Evolutionary conservation across 768 basidiomycete genomes (phyloP), one percentile per base, ranked within the genome.

Genomic region (Tricholoma bakamatsutake): DNA sequence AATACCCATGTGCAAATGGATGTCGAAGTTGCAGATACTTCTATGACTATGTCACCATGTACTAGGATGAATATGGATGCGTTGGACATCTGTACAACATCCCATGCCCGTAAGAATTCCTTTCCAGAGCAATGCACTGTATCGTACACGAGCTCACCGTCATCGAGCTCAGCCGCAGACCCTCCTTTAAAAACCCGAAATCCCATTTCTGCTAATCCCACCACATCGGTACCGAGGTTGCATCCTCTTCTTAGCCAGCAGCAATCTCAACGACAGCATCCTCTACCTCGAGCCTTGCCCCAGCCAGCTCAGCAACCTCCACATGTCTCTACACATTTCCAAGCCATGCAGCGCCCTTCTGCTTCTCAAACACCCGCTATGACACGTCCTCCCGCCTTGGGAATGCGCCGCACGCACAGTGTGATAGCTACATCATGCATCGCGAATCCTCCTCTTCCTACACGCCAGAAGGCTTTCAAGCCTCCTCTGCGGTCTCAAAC

Each of bases 341-440:
- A 24, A 24, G 12, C 56, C 50, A n/a, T 43, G 11, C 58, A 59
- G 42, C 55, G 61, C 10, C 59, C 62, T 2, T 54, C 66, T 30
- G 27, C 55, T 21, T 50, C 57, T 53, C 54, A 66, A 53, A 31
- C 52, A 53, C 37, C 45, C 15, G 34, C 17, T 15, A 61, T 65
- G 5, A 57, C 62, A 6, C 67, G 68, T 10, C 72, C 70, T 0
- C 74, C 72, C 5, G 56, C 57, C 18, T 64, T 76, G 12, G 74
- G 75, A 39, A 76, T 76, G 74, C 71, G 73, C n/a, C 68, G 74
- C 13, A 66, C 66, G 1, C 63, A 64, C 50, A 67, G 68, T 1
- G 56, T 59, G 7, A 31, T 30, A 30, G 60, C 69, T 10, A 43
- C 53, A 10, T 45, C 57, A 3, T 7, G 24, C 17, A 18, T 43